These are phyloP conservation scores for Nicotiana sylvestris DNA, from an alignment of 257 asterid species.

Conservation along the genomic window DNA sequence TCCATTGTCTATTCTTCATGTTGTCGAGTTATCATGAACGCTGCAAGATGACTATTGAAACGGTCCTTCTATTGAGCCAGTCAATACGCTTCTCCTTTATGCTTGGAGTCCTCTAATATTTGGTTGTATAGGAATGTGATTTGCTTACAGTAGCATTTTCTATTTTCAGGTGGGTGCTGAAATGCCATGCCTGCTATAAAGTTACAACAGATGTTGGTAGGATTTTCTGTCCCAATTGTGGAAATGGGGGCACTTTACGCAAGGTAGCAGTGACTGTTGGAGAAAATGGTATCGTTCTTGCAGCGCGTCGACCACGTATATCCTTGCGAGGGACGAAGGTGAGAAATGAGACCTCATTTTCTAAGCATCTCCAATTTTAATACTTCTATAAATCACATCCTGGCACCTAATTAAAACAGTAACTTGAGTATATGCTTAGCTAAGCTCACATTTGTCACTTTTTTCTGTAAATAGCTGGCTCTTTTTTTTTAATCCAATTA, in stretches of 20 bases:
- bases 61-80: neutral
- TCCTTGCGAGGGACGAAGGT: constrained; percentile 97
- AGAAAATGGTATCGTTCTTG: constrained; percentile 77
- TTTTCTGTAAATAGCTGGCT: neutral
- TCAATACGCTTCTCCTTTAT: neutral
- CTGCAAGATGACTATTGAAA: neutral
- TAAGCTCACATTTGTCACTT: neutral
- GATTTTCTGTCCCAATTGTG: constrained; percentile 93
- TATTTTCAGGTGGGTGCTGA: constrained; percentile 82
- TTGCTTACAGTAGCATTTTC: neutral
- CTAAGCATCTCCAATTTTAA: neutral
- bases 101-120: neutral
- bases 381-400: neutral
- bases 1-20: neutral
- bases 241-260: constrained; percentile 95
- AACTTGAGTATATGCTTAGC: neutral
- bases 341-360: constrained; percentile 8
- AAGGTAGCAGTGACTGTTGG: constrained; percentile 90
- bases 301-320: constrained; percentile 74
- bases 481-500: neutral
- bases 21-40: neutral
- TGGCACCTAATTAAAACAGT: neutral
- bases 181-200: constrained; percentile 95
- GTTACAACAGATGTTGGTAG: constrained; percentile 88
- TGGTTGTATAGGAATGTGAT: neutral